Evolutionary conservation across 345 rosid species (phyloP), one percentile per base, ranked within the genome.

Genomic region (Pelargonium nanum): DNA sequence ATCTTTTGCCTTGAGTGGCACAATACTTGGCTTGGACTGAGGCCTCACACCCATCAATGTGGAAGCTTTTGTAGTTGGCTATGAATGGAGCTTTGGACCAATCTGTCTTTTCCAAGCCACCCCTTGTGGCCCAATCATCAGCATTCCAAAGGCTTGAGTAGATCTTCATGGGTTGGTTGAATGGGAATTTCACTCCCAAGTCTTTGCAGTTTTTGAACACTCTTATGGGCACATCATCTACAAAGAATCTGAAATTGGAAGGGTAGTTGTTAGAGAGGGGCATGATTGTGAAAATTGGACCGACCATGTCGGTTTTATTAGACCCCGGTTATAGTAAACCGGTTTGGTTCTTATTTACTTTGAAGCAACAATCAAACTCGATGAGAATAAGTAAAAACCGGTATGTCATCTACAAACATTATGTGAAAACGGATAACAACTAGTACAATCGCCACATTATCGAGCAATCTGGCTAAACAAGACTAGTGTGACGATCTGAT

Each of bases 71-170:
- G 76, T 74, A 74, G 30, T 74, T 16, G 24, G 78, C 78, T 6
- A 74, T 22, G n/a, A 87, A 90, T 0, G 96, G 97, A 1, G 91
- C 93, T 32, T 83, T 87, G 55, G 74, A 77, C 97, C 93, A 90
- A 74, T 87, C 84, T 0, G 95, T 87, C 67, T 90, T 87, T 75
- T 85, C 95, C 0, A 89, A 74, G 7, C 97, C 97, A 16, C 95
- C 95, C 19, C 97, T 73, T 1, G 97, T 89, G 19, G 97, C 97
- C 97, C 97, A 89, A n/a, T n/a, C n/a, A n/a, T 89, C 91, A 0
- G 88, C 95, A 22, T 87, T 87, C 95, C 95, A 87, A 0, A 90
- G 74, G 61, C 93, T 87, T 0, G 96, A 85, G 77, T 90, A 85
- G 17, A 90, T 61, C 72, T 84, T 87, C 96, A 87, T 87, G 0